Evolutionary conservation across 257 asterid species (phyloP), one percentile per base, ranked within the genome.

Genomic region (Scutellaria barbata): DNA sequence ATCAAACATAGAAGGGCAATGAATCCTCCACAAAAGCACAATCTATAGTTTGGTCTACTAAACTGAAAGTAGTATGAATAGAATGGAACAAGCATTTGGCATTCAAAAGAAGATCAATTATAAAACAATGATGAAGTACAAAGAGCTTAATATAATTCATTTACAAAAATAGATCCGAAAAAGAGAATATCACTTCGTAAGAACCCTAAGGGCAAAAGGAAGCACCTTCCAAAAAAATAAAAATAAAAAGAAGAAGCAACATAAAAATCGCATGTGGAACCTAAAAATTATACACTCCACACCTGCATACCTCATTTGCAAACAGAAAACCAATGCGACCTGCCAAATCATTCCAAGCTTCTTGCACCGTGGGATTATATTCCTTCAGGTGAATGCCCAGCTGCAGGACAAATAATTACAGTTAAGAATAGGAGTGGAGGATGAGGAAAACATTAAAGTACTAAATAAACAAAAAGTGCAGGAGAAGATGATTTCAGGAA

Each of bases 261-360:
- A 52, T 41, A 47, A 4, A n/a, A 20, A 48, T 47, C 18, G 56
- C 16, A 50, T 33, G 61, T 42, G 35, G 50, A 74, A 65, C 43
- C 69, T 46, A 41, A 18, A 37, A 62, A n/a, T 50, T 46, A 63
- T 59, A 64, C 35, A 60, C 20, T 46, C 71, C 58, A 40, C 76
- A 77, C 22, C 25, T 43, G 55, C 72, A 80, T 81, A 94, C 98
- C 96, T 94, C 96, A 76, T 79, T 78, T 69, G 96, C 79, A 82
- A 94, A 91, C 13, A 88, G 77, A 72, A 74, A 80, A 56, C 89
- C 78, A 48, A 94, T 77, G 74, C 96, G 97, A 68, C 51, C 75
- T 17, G 83, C 78, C 85, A 94, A 81, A 64, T 88, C 87, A 68
- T 84, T 82, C 95, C 90, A 83, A 53, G 97, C 96, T 84, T 94